Evolutionary conservation across 306 rosid species (phyloP), one percentile per base, ranked within the genome.

Genomic region (Glycine soja): DNA sequence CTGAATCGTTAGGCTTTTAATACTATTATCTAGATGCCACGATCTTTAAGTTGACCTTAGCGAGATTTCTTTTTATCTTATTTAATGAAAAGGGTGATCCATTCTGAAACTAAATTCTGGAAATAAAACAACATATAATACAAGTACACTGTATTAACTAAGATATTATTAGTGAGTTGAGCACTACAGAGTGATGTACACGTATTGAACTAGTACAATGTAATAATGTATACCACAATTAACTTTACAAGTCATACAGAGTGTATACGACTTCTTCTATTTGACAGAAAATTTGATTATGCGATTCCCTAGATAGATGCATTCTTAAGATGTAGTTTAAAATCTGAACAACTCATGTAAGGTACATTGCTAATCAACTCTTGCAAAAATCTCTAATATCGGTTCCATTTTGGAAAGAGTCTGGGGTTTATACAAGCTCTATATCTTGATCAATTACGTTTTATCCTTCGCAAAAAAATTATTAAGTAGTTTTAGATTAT

Each of bases 351-450:
- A 57, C 69, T 18, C 18, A 43, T 36, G 36, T 42, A 42, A 6
- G 46, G 42, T 18, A 10, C 78, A 73, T 10, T 73, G 38, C 66
- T 34, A 40, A 54, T 54, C 40, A 72, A 16, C 52, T 73, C 65
- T n/a, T 72, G 34, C 15, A 36, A 2, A 72, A 53, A 9, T 16
- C 11, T 54, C 50, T 30, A 56, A 57, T 16, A 40, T 40, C 40
- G 4, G 3, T 10, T 40, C 50, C 34, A 30, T 13, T 72, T 12
- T 72, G 8, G 46, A 32, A 52, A 5, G n/a, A 34, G n/a, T 70
- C 19, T 70, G 32, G 5, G 65, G 56, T 57, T 58, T 19, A 75
- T 47, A 7, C 67, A 16, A 54, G 18, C 30, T 45, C 6, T 43
- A 10, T 4, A 46, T 61, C 11, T 13, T 59, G 10, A 47, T 47